Evolutionary conservation across 2,329 filamentous ascomycete species (phyloP).

Genomic region (Hypoxylon sp.): DNA sequence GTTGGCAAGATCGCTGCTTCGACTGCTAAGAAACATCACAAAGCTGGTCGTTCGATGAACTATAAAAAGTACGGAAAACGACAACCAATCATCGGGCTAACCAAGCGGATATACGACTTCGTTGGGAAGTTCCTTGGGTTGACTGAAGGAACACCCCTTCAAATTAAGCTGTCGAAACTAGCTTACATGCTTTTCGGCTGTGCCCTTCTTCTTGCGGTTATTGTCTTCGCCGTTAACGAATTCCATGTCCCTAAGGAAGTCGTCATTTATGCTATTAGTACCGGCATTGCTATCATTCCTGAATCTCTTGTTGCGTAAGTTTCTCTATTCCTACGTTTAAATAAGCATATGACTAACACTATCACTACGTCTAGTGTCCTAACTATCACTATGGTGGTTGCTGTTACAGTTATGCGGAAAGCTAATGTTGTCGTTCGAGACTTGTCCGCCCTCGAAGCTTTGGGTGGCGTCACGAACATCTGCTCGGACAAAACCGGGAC

Average conservation of each 20-base stretch:
- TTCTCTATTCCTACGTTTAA: neutral
- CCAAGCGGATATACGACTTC: constrained; percentile 58
- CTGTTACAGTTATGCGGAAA: constrained; percentile 70
- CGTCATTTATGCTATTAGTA: constrained; percentile 65
- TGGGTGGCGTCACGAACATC: constrained; percentile 76
- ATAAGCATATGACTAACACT: constrained; percentile 26
- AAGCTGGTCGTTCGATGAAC: constrained; percentile 63
- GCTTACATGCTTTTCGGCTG: constrained; percentile 80
- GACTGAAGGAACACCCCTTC: constrained; percentile 76
- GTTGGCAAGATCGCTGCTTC: constrained; percentile 74
- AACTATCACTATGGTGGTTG: constrained; percentile 75
- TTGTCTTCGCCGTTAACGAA: constrained; percentile 66
- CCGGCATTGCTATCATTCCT: constrained; percentile 69
- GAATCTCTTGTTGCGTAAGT: constrained; percentile 70
- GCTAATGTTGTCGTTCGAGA: constrained; percentile 72
- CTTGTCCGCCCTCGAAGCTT: constrained; percentile 71
- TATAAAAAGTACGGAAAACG: constrained; percentile 62
- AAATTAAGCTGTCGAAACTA: constrained; percentile 79
- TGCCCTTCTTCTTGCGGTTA: constrained; percentile 65
- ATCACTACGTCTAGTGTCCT: constrained; percentile 55
- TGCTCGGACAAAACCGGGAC: constrained; percentile 80
- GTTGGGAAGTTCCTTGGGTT: constrained; percentile 67
- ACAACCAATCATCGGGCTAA: constrained; percentile 57
- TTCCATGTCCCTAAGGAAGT: constrained; percentile 62
- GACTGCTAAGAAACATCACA: constrained; percentile 60